phyloP scores from a whole-genome alignment of 2,329 filamentous ascomycete genomes.

The Balansia obtecta region DNA sequence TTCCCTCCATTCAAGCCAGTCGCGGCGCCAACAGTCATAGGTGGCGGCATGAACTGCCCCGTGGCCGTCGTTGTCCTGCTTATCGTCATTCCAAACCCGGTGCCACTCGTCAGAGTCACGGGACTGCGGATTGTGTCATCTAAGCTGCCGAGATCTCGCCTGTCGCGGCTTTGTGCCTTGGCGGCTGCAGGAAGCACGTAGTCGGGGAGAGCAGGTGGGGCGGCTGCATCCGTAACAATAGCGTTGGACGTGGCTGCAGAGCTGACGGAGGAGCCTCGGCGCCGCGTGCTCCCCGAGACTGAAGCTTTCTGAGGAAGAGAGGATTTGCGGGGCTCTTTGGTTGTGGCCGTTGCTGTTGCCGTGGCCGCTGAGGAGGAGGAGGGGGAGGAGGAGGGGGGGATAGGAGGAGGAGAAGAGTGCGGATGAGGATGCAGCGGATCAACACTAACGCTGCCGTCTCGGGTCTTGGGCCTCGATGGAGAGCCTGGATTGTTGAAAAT shows the following conservation, averaged over 20 bases:
- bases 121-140: conserved; percentile 8
- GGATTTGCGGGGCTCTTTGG: conserved; percentile 33
- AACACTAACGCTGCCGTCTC: conserved; percentile 17
- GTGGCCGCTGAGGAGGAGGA: background rate
- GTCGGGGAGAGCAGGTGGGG: conserved; percentile 41
- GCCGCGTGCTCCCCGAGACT: conserved; percentile 33
- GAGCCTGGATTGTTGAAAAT: conserved; percentile 14
- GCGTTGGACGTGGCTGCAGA: conserved; percentile 23
- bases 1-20: conserved; percentile 1
- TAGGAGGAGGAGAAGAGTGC: conserved; percentile 12
- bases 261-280: conserved; percentile 24
- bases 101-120: conserved; percentile 9
- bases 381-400: conserved; percentile 12
- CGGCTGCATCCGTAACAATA: conserved; percentile 31
- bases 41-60: conserved; percentile 11
- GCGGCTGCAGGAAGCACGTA: conserved; percentile 38
- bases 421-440: conserved; percentile 10
- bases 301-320: conserved; percentile 44
- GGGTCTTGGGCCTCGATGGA: conserved; percentile 22
- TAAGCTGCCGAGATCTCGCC: conserved; percentile 5
- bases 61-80: conserved; percentile 6
- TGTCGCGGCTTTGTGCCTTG: conserved; percentile 23
- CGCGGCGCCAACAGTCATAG: conserved; percentile 8
- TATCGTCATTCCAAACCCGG: conserved; percentile 7
- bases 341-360: background rate